A percentile compares a stretch with the other conserved stretches of the same genome.
Conservation (phyloP, 202 grass and related monocot species). For the Setaria viridis region DNA sequence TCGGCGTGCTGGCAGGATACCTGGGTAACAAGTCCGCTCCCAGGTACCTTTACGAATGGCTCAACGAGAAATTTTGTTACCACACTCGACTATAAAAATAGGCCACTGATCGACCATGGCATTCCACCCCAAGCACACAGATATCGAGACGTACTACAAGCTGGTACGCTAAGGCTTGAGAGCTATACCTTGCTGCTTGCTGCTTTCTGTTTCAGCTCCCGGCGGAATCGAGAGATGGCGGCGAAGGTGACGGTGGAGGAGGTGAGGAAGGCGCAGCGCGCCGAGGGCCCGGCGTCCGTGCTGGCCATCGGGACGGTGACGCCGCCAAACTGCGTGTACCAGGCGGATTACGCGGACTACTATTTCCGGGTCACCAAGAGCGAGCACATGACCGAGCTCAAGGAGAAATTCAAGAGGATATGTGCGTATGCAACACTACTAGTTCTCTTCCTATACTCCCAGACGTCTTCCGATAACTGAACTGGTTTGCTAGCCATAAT, state of each 20-base stretch:
- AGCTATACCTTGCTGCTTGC: background rate
- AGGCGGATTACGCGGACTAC: background rate
- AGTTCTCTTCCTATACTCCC: too few species aligned
- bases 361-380: conserved; percentile 6
- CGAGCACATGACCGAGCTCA: conserved; percentile 50
- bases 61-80: background rate
- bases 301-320: background rate
- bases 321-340: background rate
- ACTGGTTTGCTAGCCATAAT: too few species aligned
- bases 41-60: background rate
- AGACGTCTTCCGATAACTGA: too few species aligned
- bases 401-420: conserved; percentile 68
- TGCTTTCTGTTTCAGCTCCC: background rate
- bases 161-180: background rate
- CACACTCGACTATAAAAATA: background rate
- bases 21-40: background rate
- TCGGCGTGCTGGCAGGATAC: too few species aligned
- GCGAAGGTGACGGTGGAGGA: conserved; percentile 14
- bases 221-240: background rate
- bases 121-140: background rate
- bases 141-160: background rate
- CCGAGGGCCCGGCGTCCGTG: background rate
- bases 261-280: conserved; percentile 16
- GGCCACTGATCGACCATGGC: background rate
- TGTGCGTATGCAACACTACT: conserved; percentile 34